Percentiles rank a stretch among this genome's conserved stretches.
Evolutionary conservation across 1,139 yeast species (phyloP).

Genomic region (Yamadazyma sp.): DNA sequence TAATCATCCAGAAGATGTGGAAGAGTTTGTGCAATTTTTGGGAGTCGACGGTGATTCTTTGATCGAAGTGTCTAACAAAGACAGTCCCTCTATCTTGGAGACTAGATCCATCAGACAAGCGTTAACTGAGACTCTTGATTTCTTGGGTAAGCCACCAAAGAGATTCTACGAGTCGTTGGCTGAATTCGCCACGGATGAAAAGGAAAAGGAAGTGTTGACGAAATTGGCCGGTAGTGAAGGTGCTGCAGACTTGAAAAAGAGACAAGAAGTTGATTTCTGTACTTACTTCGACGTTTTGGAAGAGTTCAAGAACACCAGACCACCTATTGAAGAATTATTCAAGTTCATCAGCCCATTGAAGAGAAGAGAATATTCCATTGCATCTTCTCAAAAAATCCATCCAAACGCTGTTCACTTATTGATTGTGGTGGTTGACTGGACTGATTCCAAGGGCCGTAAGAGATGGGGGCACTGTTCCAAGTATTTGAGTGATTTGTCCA

Average conservation of each 20-base stretch:
- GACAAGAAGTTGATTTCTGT: slow-evolving; percentile 80
- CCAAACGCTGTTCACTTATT: slow-evolving; percentile 88
- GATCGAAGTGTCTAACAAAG: slow-evolving; percentile 72
- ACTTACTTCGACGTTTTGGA: slow-evolving; percentile 81
- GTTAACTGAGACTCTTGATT: slow-evolving; percentile 75
- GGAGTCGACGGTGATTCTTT: slow-evolving; percentile 69
- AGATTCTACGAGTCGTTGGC: slow-evolving; percentile 86
- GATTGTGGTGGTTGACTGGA: slow-evolving; percentile 96
- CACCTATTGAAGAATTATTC: slow-evolving; percentile 69
- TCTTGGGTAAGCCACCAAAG: slow-evolving; percentile 95
- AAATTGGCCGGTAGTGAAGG: slow-evolving; percentile 76
- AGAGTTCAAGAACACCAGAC: slow-evolving; percentile 82
- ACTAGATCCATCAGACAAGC: slow-evolving; percentile 81
- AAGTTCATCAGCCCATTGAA: slow-evolving; percentile 80
- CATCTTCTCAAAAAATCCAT: slow-evolving; percentile 91
- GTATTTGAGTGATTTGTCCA: slow-evolving; percentile 71
- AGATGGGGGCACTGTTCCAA: slow-evolving; percentile 96
- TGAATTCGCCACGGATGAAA: slow-evolving; percentile 67
- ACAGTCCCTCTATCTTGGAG: slow-evolving; percentile 58
- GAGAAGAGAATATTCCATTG: slow-evolving; percentile 98
- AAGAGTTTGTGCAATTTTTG: slow-evolving; percentile 66
- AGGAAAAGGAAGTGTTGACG: slow-evolving; percentile 62
- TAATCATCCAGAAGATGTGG: slow-evolving; percentile 66
- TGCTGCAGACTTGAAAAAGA: slow-evolving; percentile 79
- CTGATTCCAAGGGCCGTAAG: slow-evolving; percentile 79